Percentiles rank a stretch among this genome's conserved stretches.
phyloP scores from a whole-genome alignment of 768 basidiomycete genomes.

The Daedaleopsis sinensis region DNA sequence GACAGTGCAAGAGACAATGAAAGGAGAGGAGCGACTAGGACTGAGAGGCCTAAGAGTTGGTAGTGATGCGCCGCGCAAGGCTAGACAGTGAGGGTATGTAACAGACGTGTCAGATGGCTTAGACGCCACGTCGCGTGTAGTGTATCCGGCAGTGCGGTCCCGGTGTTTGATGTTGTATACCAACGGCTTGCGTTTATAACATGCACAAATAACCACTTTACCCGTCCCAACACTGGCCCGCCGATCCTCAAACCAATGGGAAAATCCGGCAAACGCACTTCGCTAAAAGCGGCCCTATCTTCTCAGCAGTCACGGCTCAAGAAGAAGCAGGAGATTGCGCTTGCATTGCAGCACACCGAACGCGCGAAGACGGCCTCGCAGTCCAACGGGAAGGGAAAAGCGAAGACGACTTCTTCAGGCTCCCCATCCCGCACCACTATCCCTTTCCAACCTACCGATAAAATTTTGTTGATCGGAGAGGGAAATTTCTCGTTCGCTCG shows the following conservation, averaged over 20 bases:
- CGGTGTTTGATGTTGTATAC: constrained; percentile 24
- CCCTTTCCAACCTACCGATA: constrained; percentile 67
- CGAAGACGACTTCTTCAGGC: constrained; percentile 18
- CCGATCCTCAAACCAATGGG: constrained; percentile 26
- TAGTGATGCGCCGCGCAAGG: neutral
- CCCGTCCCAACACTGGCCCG: neutral
- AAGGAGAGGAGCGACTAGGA: constrained; percentile 36
- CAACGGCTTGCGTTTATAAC: constrained; percentile 26
- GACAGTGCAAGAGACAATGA: neutral
- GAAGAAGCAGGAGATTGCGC: constrained; percentile 55
- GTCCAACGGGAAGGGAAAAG: constrained; percentile 45
- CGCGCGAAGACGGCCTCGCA: constrained; percentile 18
- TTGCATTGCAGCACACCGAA: constrained; percentile 56
- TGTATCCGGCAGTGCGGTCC: neutral
- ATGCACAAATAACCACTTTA: constrained; percentile 23
- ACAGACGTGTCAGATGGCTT: constrained; percentile 7
- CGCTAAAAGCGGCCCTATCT: constrained; percentile 67
- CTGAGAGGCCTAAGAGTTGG: neutral
- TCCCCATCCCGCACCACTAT: constrained; percentile 48
- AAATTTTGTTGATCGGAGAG: constrained; percentile 84
- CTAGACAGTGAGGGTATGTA: neutral
- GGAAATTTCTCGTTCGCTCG: constrained; percentile 93
- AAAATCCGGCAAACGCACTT: constrained; percentile 45
- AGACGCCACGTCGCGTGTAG: neutral
- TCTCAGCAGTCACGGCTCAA: constrained; percentile 70